Conservation (phyloP, 2,329 filamentous ascomycete species). For the Myrmaecium sp. region DNA sequence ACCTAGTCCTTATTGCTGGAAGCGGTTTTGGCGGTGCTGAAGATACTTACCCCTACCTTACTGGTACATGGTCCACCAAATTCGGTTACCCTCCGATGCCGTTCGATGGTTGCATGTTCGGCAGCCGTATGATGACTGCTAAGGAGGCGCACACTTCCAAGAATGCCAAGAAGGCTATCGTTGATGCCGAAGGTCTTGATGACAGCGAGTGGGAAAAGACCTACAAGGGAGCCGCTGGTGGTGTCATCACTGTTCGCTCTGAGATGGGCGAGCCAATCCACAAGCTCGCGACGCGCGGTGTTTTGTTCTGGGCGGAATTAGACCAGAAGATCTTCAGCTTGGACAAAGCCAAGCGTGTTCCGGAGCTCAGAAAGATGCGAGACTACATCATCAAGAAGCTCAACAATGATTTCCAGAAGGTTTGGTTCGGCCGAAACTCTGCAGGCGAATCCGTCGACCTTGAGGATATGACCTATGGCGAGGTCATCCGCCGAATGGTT, state of each 20-base stretch:
- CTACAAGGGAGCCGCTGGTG: constrained; percentile 58
- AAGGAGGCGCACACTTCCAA: constrained; percentile 28
- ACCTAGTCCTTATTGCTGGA: constrained; percentile 30
- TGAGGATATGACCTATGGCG: constrained; percentile 31
- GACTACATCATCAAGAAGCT: constrained; percentile 29
- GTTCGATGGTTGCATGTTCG: constrained; percentile 30
- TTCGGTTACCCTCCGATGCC: constrained; percentile 30
- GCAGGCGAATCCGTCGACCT: constrained; percentile 27
- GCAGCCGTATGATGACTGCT: constrained; percentile 31
- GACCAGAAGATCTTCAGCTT: constrained; percentile 95
- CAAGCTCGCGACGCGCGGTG: constrained; percentile 92
- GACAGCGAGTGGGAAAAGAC: constrained; percentile 30
- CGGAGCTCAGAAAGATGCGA: constrained; percentile 25
- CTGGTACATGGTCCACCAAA: constrained; percentile 25
- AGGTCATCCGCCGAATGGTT: constrained; percentile 28
- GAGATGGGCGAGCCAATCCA: constrained; percentile 99
- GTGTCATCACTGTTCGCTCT: constrained; percentile 88
- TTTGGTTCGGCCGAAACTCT: constrained; percentile 30
- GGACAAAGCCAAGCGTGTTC: constrained; percentile 54
- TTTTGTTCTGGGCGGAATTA: constrained; percentile 97
- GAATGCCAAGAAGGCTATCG: constrained; percentile 28
- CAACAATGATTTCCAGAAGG: constrained; percentile 32
- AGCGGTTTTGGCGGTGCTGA: constrained; percentile 31
- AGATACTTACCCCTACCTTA: constrained; percentile 31
- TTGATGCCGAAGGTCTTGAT: constrained; percentile 24